phyloP scores from a whole-genome alignment of 2,329 filamentous ascomycete genomes.

The Basipetospora chlamydospora region DNA sequence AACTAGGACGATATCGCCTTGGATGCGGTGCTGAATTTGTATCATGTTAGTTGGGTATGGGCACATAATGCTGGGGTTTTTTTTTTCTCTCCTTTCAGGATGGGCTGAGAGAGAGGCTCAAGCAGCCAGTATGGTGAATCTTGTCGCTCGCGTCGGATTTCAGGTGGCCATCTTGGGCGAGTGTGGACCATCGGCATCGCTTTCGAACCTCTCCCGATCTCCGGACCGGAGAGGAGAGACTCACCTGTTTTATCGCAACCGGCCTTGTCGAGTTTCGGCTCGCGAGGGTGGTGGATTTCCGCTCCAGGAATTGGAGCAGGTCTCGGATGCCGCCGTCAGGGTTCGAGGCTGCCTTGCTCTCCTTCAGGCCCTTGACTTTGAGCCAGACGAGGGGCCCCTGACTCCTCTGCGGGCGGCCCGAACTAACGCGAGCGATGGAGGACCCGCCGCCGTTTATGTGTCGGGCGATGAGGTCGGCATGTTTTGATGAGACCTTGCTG shows the following conservation, averaged over 20 bases:
- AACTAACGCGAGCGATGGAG: too few relatives aligned
- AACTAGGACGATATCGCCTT: conserved; percentile 56
- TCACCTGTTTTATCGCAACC: conserved; percentile 65
- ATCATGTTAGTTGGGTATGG: conserved; percentile 49
- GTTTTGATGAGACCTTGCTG: conserved; percentile 19
- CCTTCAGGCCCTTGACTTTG: conserved; percentile 46
- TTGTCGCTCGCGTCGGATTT: conserved; percentile 21
- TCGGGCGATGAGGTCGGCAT: conserved; percentile 28
- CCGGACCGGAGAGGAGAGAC: conserved; percentile 20
- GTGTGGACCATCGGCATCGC: conserved; percentile 6
- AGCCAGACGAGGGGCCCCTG: conserved; percentile 16
- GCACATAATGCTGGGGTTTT: not conserved
- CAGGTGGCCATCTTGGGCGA: conserved; percentile 2
- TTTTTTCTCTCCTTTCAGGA: not conserved
- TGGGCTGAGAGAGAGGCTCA: conserved; percentile 13
- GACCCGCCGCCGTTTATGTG: conserved; percentile 23
- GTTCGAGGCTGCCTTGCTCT: conserved; percentile 54
- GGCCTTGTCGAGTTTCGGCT: conserved; percentile 27
- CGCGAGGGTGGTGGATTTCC: conserved; percentile 46
- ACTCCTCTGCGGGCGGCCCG: not conserved
- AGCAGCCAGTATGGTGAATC: conserved; percentile 21
- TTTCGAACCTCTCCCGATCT: conserved; percentile 6
- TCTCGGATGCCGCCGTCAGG: conserved; percentile 51
- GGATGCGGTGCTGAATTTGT: conserved; percentile 35
- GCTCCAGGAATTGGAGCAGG: conserved; percentile 54